phyloP scores from a whole-genome alignment of 768 basidiomycete species.

The Russula griseocarnosa region DNA sequence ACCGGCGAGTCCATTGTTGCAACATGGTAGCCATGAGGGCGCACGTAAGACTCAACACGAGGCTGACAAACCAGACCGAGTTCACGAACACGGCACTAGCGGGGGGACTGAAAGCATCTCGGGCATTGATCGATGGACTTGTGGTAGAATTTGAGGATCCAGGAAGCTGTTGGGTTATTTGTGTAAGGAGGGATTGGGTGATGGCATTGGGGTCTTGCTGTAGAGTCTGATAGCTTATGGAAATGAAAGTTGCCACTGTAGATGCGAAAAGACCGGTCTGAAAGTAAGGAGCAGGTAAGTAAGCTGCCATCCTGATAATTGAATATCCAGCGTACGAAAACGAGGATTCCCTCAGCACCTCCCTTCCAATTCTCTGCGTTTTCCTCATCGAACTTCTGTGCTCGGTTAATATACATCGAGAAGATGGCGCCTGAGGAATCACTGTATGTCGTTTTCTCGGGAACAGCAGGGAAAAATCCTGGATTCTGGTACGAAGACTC shows the following conservation, averaged over 20 bases:
- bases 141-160: not conserved
- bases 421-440: slow-evolving; percentile 2
- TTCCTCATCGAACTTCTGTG: not conserved
- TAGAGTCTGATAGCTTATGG: not conserved
- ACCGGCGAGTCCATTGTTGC: not conserved
- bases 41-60: not conserved
- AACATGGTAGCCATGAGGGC: not conserved
- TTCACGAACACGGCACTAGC: not conserved
- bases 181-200: not conserved
- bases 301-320: not conserved
- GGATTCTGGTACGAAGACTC: not conserved
- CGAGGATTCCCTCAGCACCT: not conserved
- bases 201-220: not conserved
- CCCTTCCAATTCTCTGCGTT: not conserved
- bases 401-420: not conserved
- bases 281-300: not conserved
- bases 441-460: not conserved
- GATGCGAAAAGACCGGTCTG: not conserved
- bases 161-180: not conserved
- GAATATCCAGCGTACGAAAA: not conserved
- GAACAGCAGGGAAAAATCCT: not conserved
- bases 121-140: not conserved
- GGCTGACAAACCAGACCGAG: not conserved
- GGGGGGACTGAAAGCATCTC: not conserved
- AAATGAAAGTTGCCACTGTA: not conserved